These are phyloP conservation scores for Fusarium nisikadoi DNA, from an alignment of 2,329 filamentous ascomycete species.

Conservation along the genomic window DNA sequence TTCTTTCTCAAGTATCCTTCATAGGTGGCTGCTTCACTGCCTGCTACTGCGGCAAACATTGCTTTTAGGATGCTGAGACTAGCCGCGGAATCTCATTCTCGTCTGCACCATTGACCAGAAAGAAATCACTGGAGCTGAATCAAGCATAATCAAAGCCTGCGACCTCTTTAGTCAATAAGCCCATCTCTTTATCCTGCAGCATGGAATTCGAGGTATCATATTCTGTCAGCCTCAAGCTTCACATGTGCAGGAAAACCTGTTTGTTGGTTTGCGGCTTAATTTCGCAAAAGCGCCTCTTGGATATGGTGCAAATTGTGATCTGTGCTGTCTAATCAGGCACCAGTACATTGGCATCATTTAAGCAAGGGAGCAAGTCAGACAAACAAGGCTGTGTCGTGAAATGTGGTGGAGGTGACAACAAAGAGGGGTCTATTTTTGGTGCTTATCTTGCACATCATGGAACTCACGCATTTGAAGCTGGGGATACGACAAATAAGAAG, in stretches of 20 bases:
- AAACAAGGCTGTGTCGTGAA: conserved; percentile 19
- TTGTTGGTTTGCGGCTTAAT: not conserved
- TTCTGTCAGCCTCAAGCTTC: not conserved
- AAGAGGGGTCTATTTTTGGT: not conserved
- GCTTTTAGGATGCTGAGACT: not conserved
- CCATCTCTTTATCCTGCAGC: not conserved
- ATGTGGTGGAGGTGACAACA: not conserved
- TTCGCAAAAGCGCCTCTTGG: not conserved
- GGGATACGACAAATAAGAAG: not conserved
- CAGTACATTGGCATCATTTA: not conserved
- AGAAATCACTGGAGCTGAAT: not conserved
- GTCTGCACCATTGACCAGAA: not conserved
- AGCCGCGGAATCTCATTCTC: not conserved
- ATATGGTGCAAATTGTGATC: not conserved
- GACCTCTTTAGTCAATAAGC: not conserved
- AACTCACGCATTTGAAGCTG: too few species aligned
- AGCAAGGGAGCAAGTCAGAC: not conserved
- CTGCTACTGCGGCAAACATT: not conserved
- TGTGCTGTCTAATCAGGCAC: not conserved
- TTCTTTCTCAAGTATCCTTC: not conserved
- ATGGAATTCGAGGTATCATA: not conserved
- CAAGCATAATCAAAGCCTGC: not conserved
- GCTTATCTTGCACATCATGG: not conserved
- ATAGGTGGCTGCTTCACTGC: not conserved
- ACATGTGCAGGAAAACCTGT: not conserved